These are phyloP conservation scores for Setaria italica DNA, from an alignment of 202 grass and related monocot species.

Conservation along the genomic window DNA sequence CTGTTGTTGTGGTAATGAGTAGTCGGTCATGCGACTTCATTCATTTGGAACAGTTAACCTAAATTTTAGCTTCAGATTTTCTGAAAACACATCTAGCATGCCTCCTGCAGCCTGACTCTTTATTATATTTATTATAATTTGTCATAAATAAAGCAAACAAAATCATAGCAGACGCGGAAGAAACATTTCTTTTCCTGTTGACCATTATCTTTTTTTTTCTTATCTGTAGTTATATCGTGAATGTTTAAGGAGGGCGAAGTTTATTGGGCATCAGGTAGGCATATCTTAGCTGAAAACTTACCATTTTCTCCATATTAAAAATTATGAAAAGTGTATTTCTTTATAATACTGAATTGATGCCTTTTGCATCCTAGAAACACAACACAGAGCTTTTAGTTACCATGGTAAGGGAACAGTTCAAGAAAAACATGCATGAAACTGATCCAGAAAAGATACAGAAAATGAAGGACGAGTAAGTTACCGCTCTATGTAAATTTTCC, in stretches of 20 bases:
- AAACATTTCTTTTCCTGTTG: conserved; percentile 20
- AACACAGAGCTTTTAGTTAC: conserved; percentile 81
- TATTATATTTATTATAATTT: conserved; percentile 1
- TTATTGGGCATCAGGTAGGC: conserved; percentile 83
- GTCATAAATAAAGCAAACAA: conserved; percentile 1
- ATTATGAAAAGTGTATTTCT: background rate
- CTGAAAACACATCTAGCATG: background rate
- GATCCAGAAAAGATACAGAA: conserved; percentile 96
- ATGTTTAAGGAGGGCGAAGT: conserved; percentile 89
- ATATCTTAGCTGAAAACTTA: conserved; percentile 17
- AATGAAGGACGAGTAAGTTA: conserved; percentile 91
- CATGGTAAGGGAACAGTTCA: conserved; percentile 97
- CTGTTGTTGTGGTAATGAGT: conserved; percentile 23
- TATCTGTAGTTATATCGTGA: conserved; percentile 79
- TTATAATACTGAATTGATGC: conserved; percentile 28
- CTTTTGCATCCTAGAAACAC: conserved; percentile 73
- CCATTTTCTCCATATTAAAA: background rate
- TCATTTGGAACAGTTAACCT: background rate
- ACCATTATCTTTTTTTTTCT: conserved; percentile 30
- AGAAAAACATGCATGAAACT: conserved; percentile 95
- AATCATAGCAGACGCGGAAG: background rate
- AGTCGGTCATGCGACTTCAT: conserved; percentile 17
- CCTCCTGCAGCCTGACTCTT: conserved; percentile 6
- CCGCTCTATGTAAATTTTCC: background rate
- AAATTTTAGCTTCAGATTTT: conserved; percentile 30